Evolutionary conservation across 2,329 filamentous ascomycete species (phyloP), one percentile per base, ranked within the genome.

Genomic region (Fusarium heterosporum): DNA sequence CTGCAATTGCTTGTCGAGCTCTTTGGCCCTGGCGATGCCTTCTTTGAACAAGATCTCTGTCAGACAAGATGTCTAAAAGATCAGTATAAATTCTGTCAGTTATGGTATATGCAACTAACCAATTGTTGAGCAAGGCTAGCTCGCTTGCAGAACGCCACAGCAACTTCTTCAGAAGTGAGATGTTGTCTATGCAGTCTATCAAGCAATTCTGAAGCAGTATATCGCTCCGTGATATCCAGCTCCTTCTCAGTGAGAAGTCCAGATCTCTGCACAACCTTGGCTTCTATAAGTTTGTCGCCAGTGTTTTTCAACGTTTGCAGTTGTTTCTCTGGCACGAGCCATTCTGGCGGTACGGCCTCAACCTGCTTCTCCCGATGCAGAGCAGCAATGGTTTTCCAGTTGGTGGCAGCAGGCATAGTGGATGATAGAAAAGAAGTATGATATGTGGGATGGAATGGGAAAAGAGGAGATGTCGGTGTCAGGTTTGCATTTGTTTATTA

Each of bases 41-140:
- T 72, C 69, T 5, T 59, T 38, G 8, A 72, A 72, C 67, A 72
- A 1, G 59, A 61, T 9, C 67, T 72, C 70, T 72, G 28, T 29
- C 22, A 22, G 22, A 22, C 22, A 1, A 1, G 0, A 1, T 4
- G 3, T 6, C 25, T 68, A 17, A 68, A 43, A 3, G 0, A 6
- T 14, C 8, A 2, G 4, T 32, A 3, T 2, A 7, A 2, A 8
- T 2, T 2, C 9, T 1, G 7, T 8, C 2, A 0, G 3, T 10
- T 17, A 9, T 17, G 16, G n/a, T 1, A 8, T 4, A 2, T 1
- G 2, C 2, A 1, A 34, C 63, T 2, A 4, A 72, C 70, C 29
- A 70, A 26, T 46, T 72, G 70, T 7, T 72, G 70, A 8, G 69
- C 70, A 10, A 72, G 56, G 26, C 61, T 59, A 6, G 70, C 70